Evolutionary conservation across 164 flowering plant species (phyloP).

Genomic region (Magnolia sinica): DNA sequence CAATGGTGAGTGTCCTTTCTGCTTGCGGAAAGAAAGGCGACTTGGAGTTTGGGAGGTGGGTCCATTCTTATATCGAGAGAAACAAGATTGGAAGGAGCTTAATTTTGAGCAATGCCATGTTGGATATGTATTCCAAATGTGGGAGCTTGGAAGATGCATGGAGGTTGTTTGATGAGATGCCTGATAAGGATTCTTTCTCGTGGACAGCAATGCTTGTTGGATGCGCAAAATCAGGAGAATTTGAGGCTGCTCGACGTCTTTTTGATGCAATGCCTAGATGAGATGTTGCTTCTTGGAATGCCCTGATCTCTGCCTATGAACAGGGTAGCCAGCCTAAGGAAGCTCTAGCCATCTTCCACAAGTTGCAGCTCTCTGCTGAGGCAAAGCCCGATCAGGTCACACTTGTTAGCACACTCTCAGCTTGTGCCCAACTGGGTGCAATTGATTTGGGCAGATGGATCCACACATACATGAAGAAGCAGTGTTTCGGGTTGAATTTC

Average conservation of each 20-base stretch:
- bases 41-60: constrained; percentile 56
- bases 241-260: constrained; percentile 37
- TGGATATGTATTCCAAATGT: constrained; percentile 75
- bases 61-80: constrained; percentile 44
- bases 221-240: constrained; percentile 53
- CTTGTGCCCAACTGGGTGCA: constrained; percentile 76
- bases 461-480: constrained; percentile 57
- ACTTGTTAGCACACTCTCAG: constrained; percentile 54
- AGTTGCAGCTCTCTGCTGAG: constrained; percentile 37
- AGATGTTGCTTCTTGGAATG: constrained; percentile 75
- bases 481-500: constrained; percentile 39
- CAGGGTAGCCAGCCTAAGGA: constrained; percentile 63
- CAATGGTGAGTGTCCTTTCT: constrained; percentile 62
- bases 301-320: constrained; percentile 65
- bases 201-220: constrained; percentile 76
- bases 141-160: constrained; percentile 50
- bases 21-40: constrained; percentile 58
- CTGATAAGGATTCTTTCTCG: constrained; percentile 45
- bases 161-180: constrained; percentile 46
- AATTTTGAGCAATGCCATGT: constrained; percentile 54
- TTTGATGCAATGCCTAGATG: constrained; percentile 49
- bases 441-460: constrained; percentile 63
- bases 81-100: constrained; percentile 32
- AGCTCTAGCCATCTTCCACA: constrained; percentile 52
- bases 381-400: constrained; percentile 61